phyloP scores from a whole-genome alignment of 192 early-diverging fungal species.

The Lobosporangium transversale region DNA sequence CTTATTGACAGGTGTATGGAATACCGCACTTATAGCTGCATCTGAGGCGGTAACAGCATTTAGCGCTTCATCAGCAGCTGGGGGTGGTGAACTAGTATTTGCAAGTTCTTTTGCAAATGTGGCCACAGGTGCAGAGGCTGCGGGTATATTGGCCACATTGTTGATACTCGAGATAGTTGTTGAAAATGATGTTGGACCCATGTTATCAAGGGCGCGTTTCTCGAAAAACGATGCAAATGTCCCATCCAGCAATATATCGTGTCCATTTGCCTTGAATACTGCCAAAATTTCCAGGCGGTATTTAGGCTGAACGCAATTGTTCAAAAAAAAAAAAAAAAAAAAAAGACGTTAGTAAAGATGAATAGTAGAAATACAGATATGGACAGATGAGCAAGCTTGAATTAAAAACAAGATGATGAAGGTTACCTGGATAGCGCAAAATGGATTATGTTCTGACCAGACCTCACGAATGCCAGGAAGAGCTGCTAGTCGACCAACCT shows the following conservation, averaged over 20 bases:
- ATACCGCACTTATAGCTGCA: neutral
- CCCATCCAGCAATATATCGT: constrained; percentile 61
- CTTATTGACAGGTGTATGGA: constrained; percentile 23
- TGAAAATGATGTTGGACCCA: constrained; percentile 27
- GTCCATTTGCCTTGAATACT: constrained; percentile 55
- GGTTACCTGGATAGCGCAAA: constrained; percentile 57
- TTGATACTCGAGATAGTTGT: constrained; percentile 28
- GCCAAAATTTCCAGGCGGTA: constrained; percentile 63
- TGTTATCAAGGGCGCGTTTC: constrained; percentile 31
- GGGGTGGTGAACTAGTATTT: neutral
- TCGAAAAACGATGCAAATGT: constrained; percentile 59
- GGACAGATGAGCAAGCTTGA: no score
- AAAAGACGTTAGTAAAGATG: neutral
- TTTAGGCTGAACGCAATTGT: constrained; percentile 48
- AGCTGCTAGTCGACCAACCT: constrained; percentile 59
- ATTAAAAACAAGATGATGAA: no score
- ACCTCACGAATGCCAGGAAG: constrained; percentile 62
- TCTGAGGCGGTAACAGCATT: neutral
- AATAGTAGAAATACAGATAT: constrained; percentile 1
- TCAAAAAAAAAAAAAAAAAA: neutral
- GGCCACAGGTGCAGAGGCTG: constrained; percentile 38
- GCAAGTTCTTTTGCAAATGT: constrained; percentile 26
- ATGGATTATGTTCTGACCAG: constrained; percentile 66
- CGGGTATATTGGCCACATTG: constrained; percentile 55
- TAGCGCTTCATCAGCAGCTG: constrained; percentile 4